phyloP scores from a whole-genome alignment of 176 grass and related monocot species.

The Eragrostis curvula region DNA sequence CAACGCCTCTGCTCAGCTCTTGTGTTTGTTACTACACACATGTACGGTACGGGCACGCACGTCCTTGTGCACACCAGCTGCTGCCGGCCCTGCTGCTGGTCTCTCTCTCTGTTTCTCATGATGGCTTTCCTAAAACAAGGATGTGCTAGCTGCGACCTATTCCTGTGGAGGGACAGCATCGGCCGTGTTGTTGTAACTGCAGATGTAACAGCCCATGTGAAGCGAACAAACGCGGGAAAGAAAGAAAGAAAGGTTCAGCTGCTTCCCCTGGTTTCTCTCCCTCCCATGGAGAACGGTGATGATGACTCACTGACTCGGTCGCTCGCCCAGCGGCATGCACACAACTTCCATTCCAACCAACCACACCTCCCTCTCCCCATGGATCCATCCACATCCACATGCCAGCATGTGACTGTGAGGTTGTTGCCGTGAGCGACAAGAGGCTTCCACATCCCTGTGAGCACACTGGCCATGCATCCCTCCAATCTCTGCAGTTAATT shows the following conservation, averaged over 20 bases:
- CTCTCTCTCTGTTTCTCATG: not conserved
- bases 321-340: not conserved
- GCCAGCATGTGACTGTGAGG: conserved; percentile 22
- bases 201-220: conserved; percentile 44
- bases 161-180: conserved; percentile 1
- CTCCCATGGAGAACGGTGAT: not conserved
- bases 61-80: conserved; percentile 15
- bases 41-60: not conserved
- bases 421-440: not conserved
- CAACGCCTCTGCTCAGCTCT: not conserved
- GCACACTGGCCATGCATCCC: not conserved
- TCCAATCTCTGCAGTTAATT: not conserved
- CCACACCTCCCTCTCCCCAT: not conserved
- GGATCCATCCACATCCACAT: not conserved
- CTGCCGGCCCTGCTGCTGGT: not conserved
- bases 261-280: not conserved
- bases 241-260: conserved; percentile 15
- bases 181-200: not conserved
- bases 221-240: not conserved
- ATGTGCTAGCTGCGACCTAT: conserved; percentile 27
- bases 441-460: not conserved
- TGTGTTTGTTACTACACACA: not conserved
- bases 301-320: not conserved
- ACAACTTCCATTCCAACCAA: not conserved
- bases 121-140: conserved; percentile 49